phyloP scores from a whole-genome alignment of 768 basidiomycete genomes.

The Pleurotus platypus region DNA sequence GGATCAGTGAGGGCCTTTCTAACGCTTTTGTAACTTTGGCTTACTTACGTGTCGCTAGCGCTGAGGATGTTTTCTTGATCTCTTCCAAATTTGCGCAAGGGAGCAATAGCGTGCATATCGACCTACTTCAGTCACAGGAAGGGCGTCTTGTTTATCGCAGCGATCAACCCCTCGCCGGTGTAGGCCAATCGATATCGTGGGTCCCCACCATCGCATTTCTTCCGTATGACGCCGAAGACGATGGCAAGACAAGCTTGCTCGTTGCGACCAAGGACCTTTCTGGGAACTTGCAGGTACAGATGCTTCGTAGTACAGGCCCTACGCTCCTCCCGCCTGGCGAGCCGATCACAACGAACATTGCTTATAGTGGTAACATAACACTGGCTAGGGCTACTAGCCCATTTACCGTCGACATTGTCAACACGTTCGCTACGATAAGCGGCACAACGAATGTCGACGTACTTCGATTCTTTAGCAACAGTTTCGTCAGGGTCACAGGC shows the following conservation, averaged over 20 bases:
- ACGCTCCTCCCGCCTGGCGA: not conserved
- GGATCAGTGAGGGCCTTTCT: not conserved
- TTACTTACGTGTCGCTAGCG: not conserved
- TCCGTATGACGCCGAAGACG: not conserved
- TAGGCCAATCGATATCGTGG: slow-evolving; percentile 1
- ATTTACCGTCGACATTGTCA: not conserved
- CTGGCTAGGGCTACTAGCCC: slow-evolving; percentile 1
- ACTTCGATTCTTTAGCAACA: slow-evolving; percentile 2
- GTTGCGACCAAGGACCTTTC: slow-evolving; percentile 1
- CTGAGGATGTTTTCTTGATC: slow-evolving; percentile 4
- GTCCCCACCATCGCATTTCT: not conserved
- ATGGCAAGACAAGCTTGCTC: slow-evolving; percentile 3
- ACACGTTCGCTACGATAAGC: not conserved
- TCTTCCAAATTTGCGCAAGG: not conserved
- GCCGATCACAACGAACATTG: not conserved
- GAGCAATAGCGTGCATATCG: not conserved
- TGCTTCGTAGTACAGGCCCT: slow-evolving; percentile 2
- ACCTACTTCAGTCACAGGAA: slow-evolving; percentile 1
- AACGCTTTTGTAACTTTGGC: not conserved
- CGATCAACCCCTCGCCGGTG: not conserved
- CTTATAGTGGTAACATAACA: slow-evolving; percentile 1
- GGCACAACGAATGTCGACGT: slow-evolving; percentile 1
- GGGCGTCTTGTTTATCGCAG: not conserved
- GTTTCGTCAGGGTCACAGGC: not conserved
- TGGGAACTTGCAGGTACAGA: not conserved